These are phyloP conservation scores for Mycena alexandri DNA, from an alignment of 768 basidiomycete species.

Conservation along the genomic window DNA sequence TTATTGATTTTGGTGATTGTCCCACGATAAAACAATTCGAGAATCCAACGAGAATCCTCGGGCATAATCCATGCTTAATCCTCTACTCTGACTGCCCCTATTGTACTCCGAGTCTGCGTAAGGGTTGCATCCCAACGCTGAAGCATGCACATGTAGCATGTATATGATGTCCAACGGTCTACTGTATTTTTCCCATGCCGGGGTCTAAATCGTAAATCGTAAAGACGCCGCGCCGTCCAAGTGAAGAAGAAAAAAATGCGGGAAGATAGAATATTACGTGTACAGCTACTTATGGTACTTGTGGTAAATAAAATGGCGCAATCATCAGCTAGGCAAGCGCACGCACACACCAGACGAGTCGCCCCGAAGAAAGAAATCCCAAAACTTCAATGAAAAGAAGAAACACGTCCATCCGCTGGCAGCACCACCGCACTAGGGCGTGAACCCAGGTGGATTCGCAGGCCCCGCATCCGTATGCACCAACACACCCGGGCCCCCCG, in stretches of 20 bases:
- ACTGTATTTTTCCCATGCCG: neutral
- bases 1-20: too few relatives aligned
- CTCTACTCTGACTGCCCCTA: too few relatives aligned
- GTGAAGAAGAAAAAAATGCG: neutral
- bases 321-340: constrained; percentile 21
- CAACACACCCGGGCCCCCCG: constrained; percentile 28
- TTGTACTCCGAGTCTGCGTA: too few relatives aligned
- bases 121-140: constrained; percentile 18
- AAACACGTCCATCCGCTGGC: neutral
- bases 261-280: constrained; percentile 10
- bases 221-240: constrained; percentile 1
- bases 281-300: neutral
- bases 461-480: constrained; percentile 34
- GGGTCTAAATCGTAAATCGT: neutral
- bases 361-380: constrained; percentile 1
- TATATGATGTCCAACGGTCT: constrained; percentile 17
- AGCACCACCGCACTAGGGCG: constrained; percentile 4
- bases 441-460: constrained; percentile 16
- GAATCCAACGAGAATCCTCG: too few relatives aligned
- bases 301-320: constrained; percentile 9
- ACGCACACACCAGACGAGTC: constrained; percentile 20
- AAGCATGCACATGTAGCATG: neutral
- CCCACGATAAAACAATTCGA: too few relatives aligned
- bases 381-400: neutral
- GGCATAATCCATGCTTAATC: too few relatives aligned